Evolutionary conservation across 2,329 filamentous ascomycete species (phyloP).

Genomic region (Camillea tinctor): DNA sequence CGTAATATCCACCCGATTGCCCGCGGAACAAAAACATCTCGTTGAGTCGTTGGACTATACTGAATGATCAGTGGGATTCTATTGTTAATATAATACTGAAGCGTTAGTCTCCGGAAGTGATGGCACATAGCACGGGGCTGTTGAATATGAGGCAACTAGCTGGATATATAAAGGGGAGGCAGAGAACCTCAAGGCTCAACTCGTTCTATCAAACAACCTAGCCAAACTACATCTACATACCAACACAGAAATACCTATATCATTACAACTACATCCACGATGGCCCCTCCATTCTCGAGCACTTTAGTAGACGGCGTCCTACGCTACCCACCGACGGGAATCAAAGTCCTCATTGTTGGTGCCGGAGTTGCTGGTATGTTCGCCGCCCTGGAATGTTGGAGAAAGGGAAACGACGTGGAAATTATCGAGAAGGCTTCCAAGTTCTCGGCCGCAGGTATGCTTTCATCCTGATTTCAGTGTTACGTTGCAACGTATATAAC

Average conservation of each 20-base stretch:
- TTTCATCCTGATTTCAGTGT: not conserved
- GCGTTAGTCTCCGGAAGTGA: too few relatives aligned
- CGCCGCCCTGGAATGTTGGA: not conserved
- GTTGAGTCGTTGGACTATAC: too few relatives aligned
- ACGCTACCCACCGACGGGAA: not conserved
- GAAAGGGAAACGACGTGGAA: not conserved
- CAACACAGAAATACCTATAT: not conserved
- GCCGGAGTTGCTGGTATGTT: not conserved
- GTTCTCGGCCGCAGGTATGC: not conserved
- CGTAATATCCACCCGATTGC: too few relatives aligned
- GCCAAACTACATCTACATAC: too few relatives aligned
- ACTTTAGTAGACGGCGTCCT: not conserved
- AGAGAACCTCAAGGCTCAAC: too few relatives aligned
- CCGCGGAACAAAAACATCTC: too few relatives aligned
- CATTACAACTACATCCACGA: not conserved
- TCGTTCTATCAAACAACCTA: too few relatives aligned
- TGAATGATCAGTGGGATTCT: too few relatives aligned
- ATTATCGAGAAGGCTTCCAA: not conserved
- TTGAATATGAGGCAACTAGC: too few relatives aligned
- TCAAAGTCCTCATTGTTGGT: not conserved
- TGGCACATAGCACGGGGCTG: too few relatives aligned
- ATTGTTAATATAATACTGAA: too few relatives aligned
- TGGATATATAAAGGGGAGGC: too few relatives aligned
- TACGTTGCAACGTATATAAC: not conserved
- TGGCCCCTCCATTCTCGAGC: not conserved